Conservation (phyloP, 495 filamentous ascomycete genomes). For the Sordaria brevicollis region DNA sequence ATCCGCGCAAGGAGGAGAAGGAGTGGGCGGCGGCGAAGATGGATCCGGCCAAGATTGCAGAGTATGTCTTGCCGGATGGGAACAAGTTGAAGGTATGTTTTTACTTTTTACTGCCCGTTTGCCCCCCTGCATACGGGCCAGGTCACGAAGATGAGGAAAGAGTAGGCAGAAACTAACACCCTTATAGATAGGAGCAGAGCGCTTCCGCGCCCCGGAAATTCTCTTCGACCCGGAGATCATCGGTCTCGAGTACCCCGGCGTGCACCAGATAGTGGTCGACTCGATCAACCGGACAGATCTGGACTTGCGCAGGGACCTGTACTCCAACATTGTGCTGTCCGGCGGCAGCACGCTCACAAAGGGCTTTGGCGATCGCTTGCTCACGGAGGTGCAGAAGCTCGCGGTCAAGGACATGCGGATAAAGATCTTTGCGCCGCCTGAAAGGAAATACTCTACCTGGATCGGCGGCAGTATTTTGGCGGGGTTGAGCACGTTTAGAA, state of each 20-base stretch:
- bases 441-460: constrained; percentile 97
- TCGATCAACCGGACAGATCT: constrained; percentile 95
- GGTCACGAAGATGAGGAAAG: neutral
- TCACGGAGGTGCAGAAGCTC: constrained; percentile 83
- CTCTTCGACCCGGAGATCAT: constrained; percentile 97
- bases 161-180: constrained; percentile 1
- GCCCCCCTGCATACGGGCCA: constrained; percentile 13
- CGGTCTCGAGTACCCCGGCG: constrained; percentile 90
- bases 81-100: constrained; percentile 71
- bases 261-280: constrained; percentile 96
- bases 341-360: constrained; percentile 80
- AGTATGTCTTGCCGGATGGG: constrained; percentile 86
- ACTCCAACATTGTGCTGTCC: constrained; percentile 92
- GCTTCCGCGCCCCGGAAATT: constrained; percentile 93
- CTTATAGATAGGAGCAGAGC: constrained; percentile 68
- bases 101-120: neutral
- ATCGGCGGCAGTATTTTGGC: constrained; percentile 97
- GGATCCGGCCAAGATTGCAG: constrained; percentile 58
- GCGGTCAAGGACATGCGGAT: constrained; percentile 99
- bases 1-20: constrained; percentile 91
- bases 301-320: constrained; percentile 87
- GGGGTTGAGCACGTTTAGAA: constrained; percentile 94
- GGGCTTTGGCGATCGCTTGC: constrained; percentile 88
- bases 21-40: constrained; percentile 69
- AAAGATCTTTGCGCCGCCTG: constrained; percentile 94